Evolutionary conservation across 495 filamentous ascomycete species (phyloP).

Genomic region (Penicillium odoratum): DNA sequence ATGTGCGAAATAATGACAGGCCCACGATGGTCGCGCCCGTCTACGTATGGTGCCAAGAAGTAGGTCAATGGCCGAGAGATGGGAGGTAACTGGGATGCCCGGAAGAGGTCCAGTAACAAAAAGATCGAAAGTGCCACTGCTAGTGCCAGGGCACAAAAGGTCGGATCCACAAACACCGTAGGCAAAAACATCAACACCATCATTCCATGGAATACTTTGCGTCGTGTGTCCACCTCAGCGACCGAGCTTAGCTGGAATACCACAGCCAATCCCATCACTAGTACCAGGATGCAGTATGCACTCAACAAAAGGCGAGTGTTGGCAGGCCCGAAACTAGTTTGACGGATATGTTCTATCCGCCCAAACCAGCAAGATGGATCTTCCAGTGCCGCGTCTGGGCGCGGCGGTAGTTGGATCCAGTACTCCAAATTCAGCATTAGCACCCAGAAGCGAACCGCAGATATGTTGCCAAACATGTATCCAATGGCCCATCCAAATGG

Average conservation of each 20-base stretch:
- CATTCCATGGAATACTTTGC: conserved; percentile 98
- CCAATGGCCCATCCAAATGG: conserved; percentile 90
- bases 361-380: conserved; percentile 47
- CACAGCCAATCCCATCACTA: conserved; percentile 67
- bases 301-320: conserved; percentile 78
- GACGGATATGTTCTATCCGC: conserved; percentile 59
- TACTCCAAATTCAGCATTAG: conserved; percentile 62
- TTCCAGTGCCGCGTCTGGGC: conserved; percentile 33
- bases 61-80: conserved; percentile 76
- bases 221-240: conserved; percentile 89
- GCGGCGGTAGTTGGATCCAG: conserved; percentile 74
- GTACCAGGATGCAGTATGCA: conserved; percentile 67
- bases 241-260: conserved; percentile 71
- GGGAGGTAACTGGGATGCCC: conserved; percentile 88
- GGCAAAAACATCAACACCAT: conserved; percentile 96
- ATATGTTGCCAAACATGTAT: conserved; percentile 83
- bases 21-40: conserved; percentile 87
- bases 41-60: conserved; percentile 91
- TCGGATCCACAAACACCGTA: conserved; percentile 78
- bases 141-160: conserved; percentile 76
- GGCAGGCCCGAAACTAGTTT: conserved; percentile 64
- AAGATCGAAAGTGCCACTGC: conserved; percentile 75
- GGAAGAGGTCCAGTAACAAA: conserved; percentile 81
- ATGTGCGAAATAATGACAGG: conserved; percentile 95
- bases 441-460: conserved; percentile 63